Conservation (phyloP, 176 grass and related monocot genomes). For the Hyparrhenia diplandra region DNA sequence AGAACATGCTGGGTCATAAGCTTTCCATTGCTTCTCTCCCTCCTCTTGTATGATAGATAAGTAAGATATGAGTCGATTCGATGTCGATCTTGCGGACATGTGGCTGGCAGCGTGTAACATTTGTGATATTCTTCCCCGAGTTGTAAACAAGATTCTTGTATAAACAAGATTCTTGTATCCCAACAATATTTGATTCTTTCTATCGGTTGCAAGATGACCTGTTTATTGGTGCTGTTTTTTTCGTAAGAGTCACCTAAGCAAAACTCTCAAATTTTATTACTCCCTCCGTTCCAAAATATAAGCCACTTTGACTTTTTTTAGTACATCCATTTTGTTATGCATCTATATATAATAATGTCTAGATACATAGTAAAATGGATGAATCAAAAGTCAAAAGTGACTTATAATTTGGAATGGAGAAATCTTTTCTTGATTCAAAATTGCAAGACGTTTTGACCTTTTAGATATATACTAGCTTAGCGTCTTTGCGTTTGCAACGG, state of each 20-base stretch:
- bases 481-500: too few relatives aligned
- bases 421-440: too few relatives aligned
- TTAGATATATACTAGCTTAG: too few relatives aligned
- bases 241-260: background rate
- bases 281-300: too few relatives aligned
- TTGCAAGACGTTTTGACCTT: too few relatives aligned
- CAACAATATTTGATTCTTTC: slow-evolving; percentile 32
- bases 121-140: slow-evolving; percentile 40
- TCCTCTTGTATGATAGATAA: slow-evolving; percentile 47
- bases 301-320: too few relatives aligned
- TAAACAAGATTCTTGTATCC: slow-evolving; percentile 34
- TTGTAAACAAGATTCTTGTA: slow-evolving; percentile 41
- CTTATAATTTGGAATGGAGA: too few relatives aligned
- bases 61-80: slow-evolving; percentile 18
- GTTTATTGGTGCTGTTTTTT: background rate
- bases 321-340: too few relatives aligned
- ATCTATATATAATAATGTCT: too few relatives aligned
- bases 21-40: background rate
- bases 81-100: slow-evolving; percentile 1
- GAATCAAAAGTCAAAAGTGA: too few relatives aligned
- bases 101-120: slow-evolving; percentile 40
- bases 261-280: too few relatives aligned
- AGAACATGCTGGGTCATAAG: slow-evolving; percentile 41
- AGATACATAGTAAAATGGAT: too few relatives aligned
- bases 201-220: slow-evolving; percentile 21